These are phyloP conservation scores for Ascomycota sp. DNA, from an alignment of 2,329 filamentous ascomycete species.

Conservation along the genomic window DNA sequence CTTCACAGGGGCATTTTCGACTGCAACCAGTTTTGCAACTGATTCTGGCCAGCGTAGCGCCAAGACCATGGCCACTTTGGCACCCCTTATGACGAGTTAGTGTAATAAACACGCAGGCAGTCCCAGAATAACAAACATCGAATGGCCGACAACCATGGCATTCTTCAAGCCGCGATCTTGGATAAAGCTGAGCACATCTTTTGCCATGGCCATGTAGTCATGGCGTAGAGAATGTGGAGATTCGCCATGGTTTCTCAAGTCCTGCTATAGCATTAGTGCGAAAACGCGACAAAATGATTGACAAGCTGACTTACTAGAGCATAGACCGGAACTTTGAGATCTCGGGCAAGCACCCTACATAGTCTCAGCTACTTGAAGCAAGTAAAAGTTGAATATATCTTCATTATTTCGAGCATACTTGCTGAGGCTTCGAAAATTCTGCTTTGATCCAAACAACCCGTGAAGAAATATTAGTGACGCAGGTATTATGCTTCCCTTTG, in stretches of 20 bases:
- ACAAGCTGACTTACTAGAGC: conserved; percentile 37
- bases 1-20: conserved; percentile 83
- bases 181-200: conserved; percentile 65
- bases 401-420: conserved; percentile 37
- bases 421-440: conserved; percentile 85
- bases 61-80: conserved; percentile 77
- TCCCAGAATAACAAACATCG: conserved; percentile 38
- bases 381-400: too few relatives aligned
- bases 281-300: background rate
- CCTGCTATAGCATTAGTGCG: conserved; percentile 22
- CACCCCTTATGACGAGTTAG: conserved; percentile 35
- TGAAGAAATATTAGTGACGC: conserved; percentile 63
- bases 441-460: conserved; percentile 83
- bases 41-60: conserved; percentile 47
- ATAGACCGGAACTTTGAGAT: conserved; percentile 61
- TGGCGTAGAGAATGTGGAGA: conserved; percentile 58
- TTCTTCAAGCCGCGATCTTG: conserved; percentile 43
- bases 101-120: background rate
- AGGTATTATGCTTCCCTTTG: too few relatives aligned
- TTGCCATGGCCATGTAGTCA: conserved; percentile 62
- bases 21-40: conserved; percentile 51
- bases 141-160: conserved; percentile 71
- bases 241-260: conserved; percentile 81
- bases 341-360: conserved; percentile 51
- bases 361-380: background rate